Conservation (phyloP, 495 filamentous ascomycete species). For the Amorphotheca resinae region DNA sequence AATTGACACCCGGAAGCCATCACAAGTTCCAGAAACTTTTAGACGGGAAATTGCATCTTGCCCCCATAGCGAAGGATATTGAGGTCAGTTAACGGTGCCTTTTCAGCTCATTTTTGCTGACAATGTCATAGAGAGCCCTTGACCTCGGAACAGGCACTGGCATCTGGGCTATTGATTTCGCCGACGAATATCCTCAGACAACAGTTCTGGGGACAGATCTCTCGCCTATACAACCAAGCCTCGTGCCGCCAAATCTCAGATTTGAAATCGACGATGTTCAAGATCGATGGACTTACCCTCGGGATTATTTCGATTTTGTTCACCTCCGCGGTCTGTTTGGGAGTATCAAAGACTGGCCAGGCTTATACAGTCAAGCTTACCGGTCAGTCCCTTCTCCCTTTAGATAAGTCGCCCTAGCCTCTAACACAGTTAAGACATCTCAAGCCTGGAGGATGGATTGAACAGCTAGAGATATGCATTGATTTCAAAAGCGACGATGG, state of each 20-base stretch:
- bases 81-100: not conserved
- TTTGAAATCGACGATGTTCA: constrained; percentile 44
- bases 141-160: constrained; percentile 18
- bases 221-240: constrained; percentile 35
- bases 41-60: constrained; percentile 23
- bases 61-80: constrained; percentile 18
- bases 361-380: constrained; percentile 11
- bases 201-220: constrained; percentile 43
- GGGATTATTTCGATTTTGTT: constrained; percentile 37
- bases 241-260: constrained; percentile 37
- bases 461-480: constrained; percentile 34
- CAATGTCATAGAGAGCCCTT: constrained; percentile 6
- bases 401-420: not conserved
- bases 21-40: constrained; percentile 27
- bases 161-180: constrained; percentile 45
- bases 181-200: constrained; percentile 37
- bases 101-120: not conserved
- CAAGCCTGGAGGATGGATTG: constrained; percentile 40
- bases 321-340: constrained; percentile 36
- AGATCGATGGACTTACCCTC: constrained; percentile 38
- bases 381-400: constrained; percentile 4
- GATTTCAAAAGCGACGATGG: constrained; percentile 11
- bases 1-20: constrained; percentile 13
- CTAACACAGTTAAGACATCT: constrained; percentile 13
- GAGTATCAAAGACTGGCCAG: constrained; percentile 26